Base-by-base conservation (phyloP, 2,329 filamentous ascomycete genomes). In the Stachybotrys chartarum region DNA sequence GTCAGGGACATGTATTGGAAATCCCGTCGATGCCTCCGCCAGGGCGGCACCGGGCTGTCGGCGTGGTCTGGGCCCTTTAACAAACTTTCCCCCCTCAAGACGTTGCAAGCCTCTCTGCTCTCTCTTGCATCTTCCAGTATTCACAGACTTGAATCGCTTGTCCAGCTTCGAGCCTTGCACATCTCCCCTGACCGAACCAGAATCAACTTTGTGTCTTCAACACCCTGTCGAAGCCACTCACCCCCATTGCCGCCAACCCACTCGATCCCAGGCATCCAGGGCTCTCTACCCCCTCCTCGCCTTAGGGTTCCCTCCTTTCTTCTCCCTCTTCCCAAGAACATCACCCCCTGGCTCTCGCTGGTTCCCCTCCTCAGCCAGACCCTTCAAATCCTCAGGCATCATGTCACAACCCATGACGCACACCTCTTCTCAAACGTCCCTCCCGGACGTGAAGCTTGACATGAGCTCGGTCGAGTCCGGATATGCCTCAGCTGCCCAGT, bases 381-480 rank as follows among this genome's bases (percentile, higher is more conserved):
- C 18, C n/a, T 47, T 47, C 45, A 10, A 6, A 3, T 14, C 35
- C 66, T 71, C 72, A 64, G 69, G 69, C 63, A 67, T 61, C 55
- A 72, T 71, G 66, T 66, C 72, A 57, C 60, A 66, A 62, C 61
- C 65, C 52, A 70, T 70, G 61, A 68, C 68, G 47, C 67, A 72
- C 59, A 64, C 69, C 44, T 73, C 72, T 32, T 75, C 75, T n/a
- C 68, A 69, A 58, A 65, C 70, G 55, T 60, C 74, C 50, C 68
- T 72, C 56, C 58, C 69, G 57, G 70, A 73, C 59, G 69, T 69
- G 56, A 79, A 76, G 63, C 64, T 74, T 57, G 71, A 70, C 42
- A 66, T 72, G 57, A 68, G 71, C 42, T 78, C 80, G 47, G 70
- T 80, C 59, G 91, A 96, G 73, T 97, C 93, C 42, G 93, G 93